phyloP scores from a whole-genome alignment of 345 rosid genomes.

The Eucalyptus viminalis region DNA sequence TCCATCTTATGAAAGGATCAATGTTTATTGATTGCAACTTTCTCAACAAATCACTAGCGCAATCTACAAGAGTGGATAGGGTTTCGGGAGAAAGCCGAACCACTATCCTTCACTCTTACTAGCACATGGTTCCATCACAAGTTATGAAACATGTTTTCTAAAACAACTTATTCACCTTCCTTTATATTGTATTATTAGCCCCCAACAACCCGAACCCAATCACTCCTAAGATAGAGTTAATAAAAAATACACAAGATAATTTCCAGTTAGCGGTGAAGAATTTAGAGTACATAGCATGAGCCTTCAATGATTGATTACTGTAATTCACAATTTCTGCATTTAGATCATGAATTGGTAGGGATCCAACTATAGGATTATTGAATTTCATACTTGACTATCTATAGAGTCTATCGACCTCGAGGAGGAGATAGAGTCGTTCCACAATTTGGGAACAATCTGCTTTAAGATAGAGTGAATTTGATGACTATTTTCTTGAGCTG shows the following conservation, averaged over 20 bases:
- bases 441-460: neutral
- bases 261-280: neutral
- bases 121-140: too few relatives aligned
- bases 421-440: neutral
- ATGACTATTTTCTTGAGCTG: neutral
- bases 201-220: neutral
- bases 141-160: too few relatives aligned
- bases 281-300: neutral
- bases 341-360: neutral
- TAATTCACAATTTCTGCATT: neutral
- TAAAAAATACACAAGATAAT: neutral
- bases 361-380: neutral
- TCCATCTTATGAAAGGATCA: too few relatives aligned
- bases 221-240: neutral
- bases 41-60: too few relatives aligned
- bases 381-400: neutral
- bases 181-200: too few relatives aligned
- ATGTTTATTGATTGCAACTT: too few relatives aligned
- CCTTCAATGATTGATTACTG: neutral
- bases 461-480: neutral
- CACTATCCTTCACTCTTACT: too few relatives aligned
- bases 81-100: too few relatives aligned
- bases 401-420: neutral
- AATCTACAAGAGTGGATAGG: too few relatives aligned
- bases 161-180: too few relatives aligned